Percentiles rank a stretch among this genome's conserved stretches.
Evolutionary conservation across 2,329 filamentous ascomycete species (phyloP).

Genomic region (Aspergillus sp.): DNA sequence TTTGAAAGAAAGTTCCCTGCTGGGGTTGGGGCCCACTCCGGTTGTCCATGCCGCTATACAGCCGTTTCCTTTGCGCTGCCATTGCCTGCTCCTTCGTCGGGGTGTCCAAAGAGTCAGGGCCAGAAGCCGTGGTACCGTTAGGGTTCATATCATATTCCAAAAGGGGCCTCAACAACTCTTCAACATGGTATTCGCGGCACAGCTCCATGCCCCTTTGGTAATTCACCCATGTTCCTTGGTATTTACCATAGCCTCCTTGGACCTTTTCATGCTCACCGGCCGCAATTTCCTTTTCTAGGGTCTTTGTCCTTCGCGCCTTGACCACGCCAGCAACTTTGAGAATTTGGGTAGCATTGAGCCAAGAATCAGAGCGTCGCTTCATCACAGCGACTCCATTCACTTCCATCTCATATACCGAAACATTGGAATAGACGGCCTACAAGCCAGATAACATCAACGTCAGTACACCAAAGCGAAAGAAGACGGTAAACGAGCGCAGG

Average conservation of each 20-base stretch:
- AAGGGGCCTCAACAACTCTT: conserved; percentile 48
- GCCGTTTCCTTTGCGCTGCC: conserved; percentile 88
- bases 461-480: conserved; percentile 9
- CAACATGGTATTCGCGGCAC: conserved; percentile 69
- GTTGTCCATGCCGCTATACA: conserved; percentile 77
- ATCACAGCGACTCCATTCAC: conserved; percentile 91
- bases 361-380: conserved; percentile 91
- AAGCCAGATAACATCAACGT: conserved; percentile 3
- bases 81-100: conserved; percentile 98
- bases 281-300: conserved; percentile 95
- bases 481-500: not conserved
- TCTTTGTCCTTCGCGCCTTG: conserved; percentile 96
- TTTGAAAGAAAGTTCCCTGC: conserved; percentile 92
- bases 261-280: conserved; percentile 98
- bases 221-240: conserved; percentile 98
- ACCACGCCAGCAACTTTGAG: conserved; percentile 96
- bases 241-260: conserved; percentile 97
- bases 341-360: conserved; percentile 97
- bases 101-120: conserved; percentile 78
- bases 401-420: conserved; percentile 98
- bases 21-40: conserved; percentile 61
- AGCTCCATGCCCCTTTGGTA: conserved; percentile 91
- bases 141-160: conserved; percentile 51
- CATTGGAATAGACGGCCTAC: conserved; percentile 87
- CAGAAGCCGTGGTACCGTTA: conserved; percentile 63